Conservation (phyloP, 441 rosid genomes). For the Corymbia calophylla region DNA sequence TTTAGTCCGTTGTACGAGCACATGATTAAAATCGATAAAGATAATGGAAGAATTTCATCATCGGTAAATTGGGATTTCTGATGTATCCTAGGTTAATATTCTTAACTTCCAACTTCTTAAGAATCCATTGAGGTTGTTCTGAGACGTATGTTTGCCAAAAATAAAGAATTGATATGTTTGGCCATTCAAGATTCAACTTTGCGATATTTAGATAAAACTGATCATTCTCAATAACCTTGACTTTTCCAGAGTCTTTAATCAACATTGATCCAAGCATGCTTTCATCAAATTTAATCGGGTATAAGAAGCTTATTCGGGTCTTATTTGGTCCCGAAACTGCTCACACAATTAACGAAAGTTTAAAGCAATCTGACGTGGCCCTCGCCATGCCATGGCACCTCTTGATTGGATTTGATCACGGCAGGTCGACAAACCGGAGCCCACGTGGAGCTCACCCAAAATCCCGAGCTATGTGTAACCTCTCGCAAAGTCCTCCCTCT, state of each 20-base stretch:
- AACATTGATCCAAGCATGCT: not conserved
- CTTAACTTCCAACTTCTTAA: no score
- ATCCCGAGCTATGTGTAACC: constrained; percentile 30
- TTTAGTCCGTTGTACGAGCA: no score
- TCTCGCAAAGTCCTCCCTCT: not conserved
- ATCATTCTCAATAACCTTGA: not conserved
- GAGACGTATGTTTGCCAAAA: no score
- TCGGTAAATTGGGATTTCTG: no score
- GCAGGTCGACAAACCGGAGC: not conserved
- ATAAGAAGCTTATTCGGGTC: not conserved
- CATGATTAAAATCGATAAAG: no score
- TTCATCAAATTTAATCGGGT: not conserved
- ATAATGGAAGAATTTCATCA: no score
- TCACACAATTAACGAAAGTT: no score
- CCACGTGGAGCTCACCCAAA: constrained; percentile 27
- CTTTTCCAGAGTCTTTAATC: not conserved
- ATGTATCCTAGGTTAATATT: no score
- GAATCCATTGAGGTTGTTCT: no score
- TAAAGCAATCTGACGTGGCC: not conserved
- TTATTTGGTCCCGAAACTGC: not conserved
- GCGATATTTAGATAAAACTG: no score
- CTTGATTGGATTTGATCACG: not conserved
- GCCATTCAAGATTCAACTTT: not conserved
- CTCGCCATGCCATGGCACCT: constrained; percentile 9
- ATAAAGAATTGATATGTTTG: no score